Percentiles rank a stretch among this genome's conserved stretches.
Evolutionary conservation across 148 eudicot species (phyloP).

Genomic region (Vaccinium macrocarpon): DNA sequence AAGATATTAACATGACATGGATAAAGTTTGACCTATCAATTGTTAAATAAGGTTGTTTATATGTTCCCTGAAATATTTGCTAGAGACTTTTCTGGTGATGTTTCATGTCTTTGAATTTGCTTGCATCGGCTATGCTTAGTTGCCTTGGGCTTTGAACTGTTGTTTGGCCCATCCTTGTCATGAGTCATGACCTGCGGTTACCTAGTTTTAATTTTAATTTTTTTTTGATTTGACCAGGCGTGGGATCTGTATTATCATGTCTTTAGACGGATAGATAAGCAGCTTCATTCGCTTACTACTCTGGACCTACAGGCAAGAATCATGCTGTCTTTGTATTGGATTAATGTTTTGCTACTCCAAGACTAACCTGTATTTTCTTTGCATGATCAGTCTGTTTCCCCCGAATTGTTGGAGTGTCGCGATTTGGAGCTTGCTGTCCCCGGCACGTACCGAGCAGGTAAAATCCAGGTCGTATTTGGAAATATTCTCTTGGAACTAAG

Average conservation of each 20-base stretch:
- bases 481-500: neutral
- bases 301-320: constrained; percentile 82
- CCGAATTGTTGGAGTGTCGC: constrained; percentile 81
- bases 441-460: constrained; percentile 95
- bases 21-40: neutral
- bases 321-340: constrained; percentile 1
- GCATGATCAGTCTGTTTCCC: constrained; percentile 75
- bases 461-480: constrained; percentile 1
- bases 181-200: neutral
- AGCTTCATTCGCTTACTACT: constrained; percentile 81
- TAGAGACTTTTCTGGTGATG: constrained; percentile 5
- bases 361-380: constrained; percentile 17
- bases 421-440: constrained; percentile 94
- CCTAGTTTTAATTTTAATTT: neutral
- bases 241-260: constrained; percentile 99
- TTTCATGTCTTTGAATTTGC: constrained; percentile 9
- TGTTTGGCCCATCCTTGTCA: neutral
- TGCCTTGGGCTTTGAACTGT: neutral
- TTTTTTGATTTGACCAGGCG: constrained; percentile 48
- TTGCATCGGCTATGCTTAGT: constrained; percentile 2
- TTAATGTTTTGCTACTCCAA: neutral
- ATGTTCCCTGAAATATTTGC: neutral
- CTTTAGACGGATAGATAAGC: constrained; percentile 88
- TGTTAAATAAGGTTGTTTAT: neutral
- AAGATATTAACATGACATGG: no score